phyloP scores from a whole-genome alignment of 805 yeast genomes.

The Grigorovia yakushimaensis region DNA sequence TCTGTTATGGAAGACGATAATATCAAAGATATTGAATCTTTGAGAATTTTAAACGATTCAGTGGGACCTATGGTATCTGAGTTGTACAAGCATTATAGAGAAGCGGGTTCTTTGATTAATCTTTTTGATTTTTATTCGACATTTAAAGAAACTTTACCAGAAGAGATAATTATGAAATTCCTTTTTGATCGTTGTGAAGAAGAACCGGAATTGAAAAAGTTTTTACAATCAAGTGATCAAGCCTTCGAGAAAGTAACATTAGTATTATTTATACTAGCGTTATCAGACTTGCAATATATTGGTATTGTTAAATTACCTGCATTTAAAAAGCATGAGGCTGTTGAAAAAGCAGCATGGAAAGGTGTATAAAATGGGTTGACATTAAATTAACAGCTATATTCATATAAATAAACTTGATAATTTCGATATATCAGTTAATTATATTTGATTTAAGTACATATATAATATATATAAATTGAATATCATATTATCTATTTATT shows the following conservation, averaged over 20 bases:
- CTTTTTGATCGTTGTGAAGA: constrained; percentile 19
- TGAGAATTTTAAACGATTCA: constrained; percentile 25
- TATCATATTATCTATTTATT: no score
- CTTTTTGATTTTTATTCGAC: constrained; percentile 58
- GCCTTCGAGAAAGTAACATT: constrained; percentile 57
- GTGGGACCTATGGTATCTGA: constrained; percentile 47
- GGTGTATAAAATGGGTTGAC: no score
- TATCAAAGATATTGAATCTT: constrained; percentile 5
- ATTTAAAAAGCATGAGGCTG: constrained; percentile 24
- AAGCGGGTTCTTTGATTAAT: constrained; percentile 62
- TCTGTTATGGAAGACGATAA: constrained; percentile 8
- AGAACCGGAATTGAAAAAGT: constrained; percentile 18
- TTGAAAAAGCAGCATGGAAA: constrained; percentile 29
- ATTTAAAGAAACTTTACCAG: constrained; percentile 43
- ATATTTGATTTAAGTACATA: no score
- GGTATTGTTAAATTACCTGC: constrained; percentile 59
- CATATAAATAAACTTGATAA: not conserved
- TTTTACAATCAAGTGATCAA: constrained; percentile 11
- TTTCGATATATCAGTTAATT: no score
- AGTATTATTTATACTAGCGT: constrained; percentile 66
- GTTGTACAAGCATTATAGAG: constrained; percentile 63
- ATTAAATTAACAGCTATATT: not conserved
- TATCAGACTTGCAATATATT: constrained; percentile 57
- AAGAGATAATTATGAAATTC: constrained; percentile 20
- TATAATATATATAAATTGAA: no score